A percentile compares a stretch with the other conserved stretches of the same genome.
Evolutionary conservation across 768 basidiomycete genomes (phyloP).

Genomic region (Xerocomus spinulosus): DNA sequence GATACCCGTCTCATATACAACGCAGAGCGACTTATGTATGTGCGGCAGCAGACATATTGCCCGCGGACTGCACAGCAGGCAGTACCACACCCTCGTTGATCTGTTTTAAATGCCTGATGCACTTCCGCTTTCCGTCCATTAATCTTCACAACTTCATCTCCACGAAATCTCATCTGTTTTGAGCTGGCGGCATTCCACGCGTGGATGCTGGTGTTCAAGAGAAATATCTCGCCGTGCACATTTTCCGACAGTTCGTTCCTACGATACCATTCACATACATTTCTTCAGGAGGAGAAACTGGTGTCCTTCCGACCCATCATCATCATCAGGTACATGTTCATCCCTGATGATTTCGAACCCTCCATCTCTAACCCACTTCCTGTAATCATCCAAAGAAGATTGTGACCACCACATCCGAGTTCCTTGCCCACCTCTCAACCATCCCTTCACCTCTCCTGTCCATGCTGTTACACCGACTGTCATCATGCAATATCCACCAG

Average conservation of each 20-base stretch:
- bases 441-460: constrained; percentile 2
- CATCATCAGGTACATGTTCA: constrained; percentile 3
- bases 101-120: constrained; percentile 3
- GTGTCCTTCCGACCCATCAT: constrained; percentile 5
- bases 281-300: constrained; percentile 7
- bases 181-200: background rate
- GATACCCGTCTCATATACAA: constrained; percentile 11
- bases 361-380: constrained; percentile 5
- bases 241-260: background rate
- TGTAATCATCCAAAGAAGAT: constrained; percentile 6
- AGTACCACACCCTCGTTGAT: constrained; percentile 16
- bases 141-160: constrained; percentile 17
- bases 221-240: background rate
- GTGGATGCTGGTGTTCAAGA: too few relatives aligned
- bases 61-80: constrained; percentile 20
- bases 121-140: constrained; percentile 11
- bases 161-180: constrained; percentile 5
- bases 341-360: constrained; percentile 10
- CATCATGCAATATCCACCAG: constrained; percentile 9
- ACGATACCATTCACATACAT: constrained; percentile 7
- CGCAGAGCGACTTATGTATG: constrained; percentile 23
- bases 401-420: constrained; percentile 1
- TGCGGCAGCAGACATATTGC: constrained; percentile 5
- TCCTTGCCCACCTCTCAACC: background rate
- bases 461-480: constrained; percentile 3